These are phyloP conservation scores for Lasiodiplodia hormozganensis DNA, from an alignment of 2,329 filamentous ascomycete genomes.

Conservation along the genomic window DNA sequence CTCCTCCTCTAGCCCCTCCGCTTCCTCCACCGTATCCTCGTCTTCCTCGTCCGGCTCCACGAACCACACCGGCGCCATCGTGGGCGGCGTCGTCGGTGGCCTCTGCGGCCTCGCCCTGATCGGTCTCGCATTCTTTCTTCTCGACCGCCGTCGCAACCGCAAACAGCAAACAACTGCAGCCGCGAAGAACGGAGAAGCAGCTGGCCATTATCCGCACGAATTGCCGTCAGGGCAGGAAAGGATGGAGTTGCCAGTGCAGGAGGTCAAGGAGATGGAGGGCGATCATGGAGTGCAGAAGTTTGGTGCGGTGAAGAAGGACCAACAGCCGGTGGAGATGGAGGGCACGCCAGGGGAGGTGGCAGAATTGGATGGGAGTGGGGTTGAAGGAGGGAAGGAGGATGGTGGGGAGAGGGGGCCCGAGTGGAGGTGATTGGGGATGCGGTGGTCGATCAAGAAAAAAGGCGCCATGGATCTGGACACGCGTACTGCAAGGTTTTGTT, in stretches of 20 bases:
- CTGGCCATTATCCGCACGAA: not conserved
- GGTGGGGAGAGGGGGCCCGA: not conserved
- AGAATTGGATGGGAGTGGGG: not conserved
- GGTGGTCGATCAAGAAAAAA: too few species aligned
- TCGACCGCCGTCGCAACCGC: not conserved
- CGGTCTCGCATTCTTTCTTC: not conserved
- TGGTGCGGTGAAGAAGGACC: not conserved
- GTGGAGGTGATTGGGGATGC: not conserved
- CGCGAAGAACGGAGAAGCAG: not conserved
- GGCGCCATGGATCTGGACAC: too few species aligned
- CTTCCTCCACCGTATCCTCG: not conserved
- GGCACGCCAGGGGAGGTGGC: not conserved
- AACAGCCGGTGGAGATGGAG: not conserved
- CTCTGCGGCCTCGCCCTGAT: not conserved
- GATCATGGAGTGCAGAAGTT: not conserved
- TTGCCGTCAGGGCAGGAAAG: not conserved
- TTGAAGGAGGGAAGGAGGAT: not conserved
- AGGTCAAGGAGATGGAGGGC: not conserved
- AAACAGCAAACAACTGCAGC: too few species aligned
- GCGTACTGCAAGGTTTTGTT: too few species aligned
- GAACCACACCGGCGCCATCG: constrained; percentile 5
- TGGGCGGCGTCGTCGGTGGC: not conserved
- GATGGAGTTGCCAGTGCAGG: not conserved
- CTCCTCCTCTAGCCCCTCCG: not conserved
- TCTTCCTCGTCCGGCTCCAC: not conserved